A percentile compares a stretch with the other conserved stretches of the same genome.
Evolutionary conservation across 768 basidiomycete genomes (phyloP).

Genomic region (Tricholoma sp.): DNA sequence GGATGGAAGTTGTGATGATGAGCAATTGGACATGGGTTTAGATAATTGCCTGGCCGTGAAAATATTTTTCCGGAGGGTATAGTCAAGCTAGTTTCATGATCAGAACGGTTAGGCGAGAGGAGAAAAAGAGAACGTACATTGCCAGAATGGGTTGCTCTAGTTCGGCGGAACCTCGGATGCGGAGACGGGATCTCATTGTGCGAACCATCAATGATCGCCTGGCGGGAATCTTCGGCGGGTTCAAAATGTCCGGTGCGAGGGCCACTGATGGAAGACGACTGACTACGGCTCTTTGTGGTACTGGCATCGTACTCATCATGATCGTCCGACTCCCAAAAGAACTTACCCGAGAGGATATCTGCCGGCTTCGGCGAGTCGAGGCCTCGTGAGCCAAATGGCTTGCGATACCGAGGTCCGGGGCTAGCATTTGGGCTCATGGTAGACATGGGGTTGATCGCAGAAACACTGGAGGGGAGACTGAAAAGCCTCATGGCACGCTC

Average conservation of each 20-base stretch:
- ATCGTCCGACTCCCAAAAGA: conserved; percentile 49
- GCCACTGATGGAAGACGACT: conserved; percentile 24
- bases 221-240: conserved; percentile 27
- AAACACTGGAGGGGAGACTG: conserved; percentile 56
- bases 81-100: conserved; percentile 28
- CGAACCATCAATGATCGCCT: conserved; percentile 42
- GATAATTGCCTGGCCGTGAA: conserved; percentile 19
- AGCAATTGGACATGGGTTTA: conserved; percentile 17
- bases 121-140: conserved; percentile 25
- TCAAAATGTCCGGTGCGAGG: conserved; percentile 39
- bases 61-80: conserved; percentile 30
- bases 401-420: conserved; percentile 34
- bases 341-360: conserved; percentile 62
- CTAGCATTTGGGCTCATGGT: conserved; percentile 58
- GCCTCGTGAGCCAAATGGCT: conserved; percentile 21
- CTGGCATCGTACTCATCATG: conserved; percentile 30
- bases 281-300: conserved; percentile 16
- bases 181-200: conserved; percentile 45
- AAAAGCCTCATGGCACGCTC: conserved; percentile 72
- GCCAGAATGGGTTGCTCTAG: conserved; percentile 25
- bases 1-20: conserved; percentile 14
- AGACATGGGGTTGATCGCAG: conserved; percentile 70
- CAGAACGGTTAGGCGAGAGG: conserved; percentile 7
- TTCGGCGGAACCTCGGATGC: conserved; percentile 37
- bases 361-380: conserved; percentile 50